A percentile compares a stretch with the other conserved stretches of the same genome.
These are phyloP conservation scores for Candida corydali DNA, from an alignment of 805 yeast genomes.

Conservation along the genomic window DNA sequence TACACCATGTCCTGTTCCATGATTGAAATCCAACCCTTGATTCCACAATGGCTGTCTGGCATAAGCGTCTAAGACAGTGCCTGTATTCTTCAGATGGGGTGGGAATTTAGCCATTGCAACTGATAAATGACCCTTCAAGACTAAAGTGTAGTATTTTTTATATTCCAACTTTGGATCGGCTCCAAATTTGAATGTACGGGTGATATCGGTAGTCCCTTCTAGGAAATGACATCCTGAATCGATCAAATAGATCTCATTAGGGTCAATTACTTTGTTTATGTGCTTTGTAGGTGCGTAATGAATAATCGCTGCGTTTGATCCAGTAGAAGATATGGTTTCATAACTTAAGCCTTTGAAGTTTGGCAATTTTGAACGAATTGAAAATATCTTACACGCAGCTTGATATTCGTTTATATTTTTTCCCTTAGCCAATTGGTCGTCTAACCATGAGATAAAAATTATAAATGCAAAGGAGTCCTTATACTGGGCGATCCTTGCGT, in stretches of 20 bases:
- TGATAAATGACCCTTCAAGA: slow-evolving; percentile 87
- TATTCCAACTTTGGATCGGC: slow-evolving; percentile 44
- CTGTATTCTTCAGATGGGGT: slow-evolving; percentile 58
- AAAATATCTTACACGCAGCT: slow-evolving; percentile 57
- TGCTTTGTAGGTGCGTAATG: slow-evolving; percentile 70
- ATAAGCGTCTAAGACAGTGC: slow-evolving; percentile 70
- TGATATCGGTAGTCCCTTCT: slow-evolving; percentile 96
- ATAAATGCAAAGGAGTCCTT: slow-evolving; percentile 79
- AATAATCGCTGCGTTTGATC: slow-evolving; percentile 69
- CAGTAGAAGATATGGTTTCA: slow-evolving; percentile 73
- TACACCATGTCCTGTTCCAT: slow-evolving; percentile 98
- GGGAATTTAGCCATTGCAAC: slow-evolving; percentile 80
- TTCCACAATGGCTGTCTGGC: slow-evolving; percentile 84
- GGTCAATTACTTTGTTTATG: slow-evolving; percentile 57
- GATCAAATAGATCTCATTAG: slow-evolving; percentile 63
- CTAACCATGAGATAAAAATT: slow-evolving; percentile 80
- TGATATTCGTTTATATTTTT: slow-evolving; percentile 54
- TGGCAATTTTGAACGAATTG: slow-evolving; percentile 49
- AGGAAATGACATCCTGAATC: slow-evolving; percentile 91
- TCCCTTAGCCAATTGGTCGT: slow-evolving; percentile 45
- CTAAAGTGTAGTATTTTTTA: slow-evolving; percentile 74
- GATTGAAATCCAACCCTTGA: slow-evolving; percentile 80
- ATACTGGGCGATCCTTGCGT: slow-evolving; percentile 71
- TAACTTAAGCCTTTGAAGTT: slow-evolving; percentile 68
- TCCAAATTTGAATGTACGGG: slow-evolving; percentile 76